Base-by-base conservation (phyloP, 306 rosid species). In the Glycine tomentella region DNA sequence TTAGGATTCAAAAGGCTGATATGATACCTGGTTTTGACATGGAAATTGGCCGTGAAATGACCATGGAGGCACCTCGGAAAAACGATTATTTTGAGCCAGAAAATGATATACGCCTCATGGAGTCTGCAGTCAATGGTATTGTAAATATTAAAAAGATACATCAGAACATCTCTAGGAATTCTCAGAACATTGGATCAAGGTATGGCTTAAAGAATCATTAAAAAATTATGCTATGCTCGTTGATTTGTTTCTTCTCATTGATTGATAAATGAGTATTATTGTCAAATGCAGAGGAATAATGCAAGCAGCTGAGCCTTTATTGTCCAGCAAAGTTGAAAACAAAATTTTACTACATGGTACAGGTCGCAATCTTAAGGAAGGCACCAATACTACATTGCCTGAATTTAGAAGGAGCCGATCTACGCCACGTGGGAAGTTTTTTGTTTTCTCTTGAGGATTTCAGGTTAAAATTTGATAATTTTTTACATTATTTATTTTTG, bases 391-490 rank as follows among this genome's bases (percentile, higher is more conserved):
- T 25, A 74, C 93, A 51, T 55, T 84, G 88, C 73, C 90, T 8
- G 97, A 93, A 20, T 70, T 80, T 40, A 88, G 90, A 66, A 92
- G 99, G 82, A 95, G 97, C 81, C 89, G 89, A 46, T 93, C 99
- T 1, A 89, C 97, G 9, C 97, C 98, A 45, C 97, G 97, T 8
- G 95, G 98, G 40, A 89, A 95, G 78, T 86, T 89, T 86, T 89
- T 88, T 76, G 84, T 83, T 65, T 67, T 79, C 50, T 83, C 93
- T 53, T 92, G 88, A 88, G 83, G 85, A 82, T 80, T 76, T 76
- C 69, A 33, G 38, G 55, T 45, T 67, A 33, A 48, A 65, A 5
- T 34, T 55, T 71, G 17, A 34, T 46, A 5, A 34, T 57, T 34
- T 53, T 55, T 78, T 13, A 69, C 74, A 17, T n/a, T 16, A 42